A percentile compares a stretch with the other conserved stretches of the same genome.
phyloP scores from a whole-genome alignment of 768 basidiomycete genomes.

The Collybiopsis luxurians region DNA sequence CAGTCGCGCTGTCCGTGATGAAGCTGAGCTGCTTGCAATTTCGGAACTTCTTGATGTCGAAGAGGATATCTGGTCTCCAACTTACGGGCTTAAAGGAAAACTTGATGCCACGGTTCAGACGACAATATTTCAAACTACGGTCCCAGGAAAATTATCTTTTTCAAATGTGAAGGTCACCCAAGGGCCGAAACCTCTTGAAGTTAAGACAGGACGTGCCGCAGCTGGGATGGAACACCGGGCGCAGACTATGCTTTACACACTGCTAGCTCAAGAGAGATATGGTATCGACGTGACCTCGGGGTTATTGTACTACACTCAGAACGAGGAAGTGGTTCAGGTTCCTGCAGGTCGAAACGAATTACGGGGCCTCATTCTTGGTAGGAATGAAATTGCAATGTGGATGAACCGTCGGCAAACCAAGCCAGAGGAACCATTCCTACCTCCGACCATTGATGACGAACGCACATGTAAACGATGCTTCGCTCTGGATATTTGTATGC shows the following conservation, averaged over 20 bases:
- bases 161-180: slow-evolving; percentile 23
- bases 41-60: slow-evolving; percentile 76
- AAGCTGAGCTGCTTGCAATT: slow-evolving; percentile 65
- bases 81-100: slow-evolving; percentile 93
- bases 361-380: slow-evolving; percentile 70
- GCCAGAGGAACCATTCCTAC: slow-evolving; percentile 60
- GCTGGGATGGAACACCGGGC: slow-evolving; percentile 91
- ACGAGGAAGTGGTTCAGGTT: slow-evolving; percentile 82
- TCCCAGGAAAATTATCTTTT: slow-evolving; percentile 12
- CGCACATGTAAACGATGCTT: slow-evolving; percentile 80
- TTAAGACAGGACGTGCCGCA: slow-evolving; percentile 86
- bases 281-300: slow-evolving; percentile 78
- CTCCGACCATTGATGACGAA: slow-evolving; percentile 82
- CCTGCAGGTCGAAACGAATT: slow-evolving; percentile 80
- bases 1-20: slow-evolving; percentile 50
- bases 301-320: slow-evolving; percentile 92
- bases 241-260: slow-evolving; percentile 95
- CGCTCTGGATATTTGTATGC: slow-evolving; percentile 83
- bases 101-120: slow-evolving; percentile 86
- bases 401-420: slow-evolving; percentile 50
- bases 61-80: slow-evolving; percentile 97
- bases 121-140: slow-evolving; percentile 48
- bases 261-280: slow-evolving; percentile 90
- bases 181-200: slow-evolving; percentile 80
- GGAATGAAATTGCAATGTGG: slow-evolving; percentile 84